Base-by-base conservation (phyloP, 1,284 basidiomycete species). In the Trametes hirsuta region DNA sequence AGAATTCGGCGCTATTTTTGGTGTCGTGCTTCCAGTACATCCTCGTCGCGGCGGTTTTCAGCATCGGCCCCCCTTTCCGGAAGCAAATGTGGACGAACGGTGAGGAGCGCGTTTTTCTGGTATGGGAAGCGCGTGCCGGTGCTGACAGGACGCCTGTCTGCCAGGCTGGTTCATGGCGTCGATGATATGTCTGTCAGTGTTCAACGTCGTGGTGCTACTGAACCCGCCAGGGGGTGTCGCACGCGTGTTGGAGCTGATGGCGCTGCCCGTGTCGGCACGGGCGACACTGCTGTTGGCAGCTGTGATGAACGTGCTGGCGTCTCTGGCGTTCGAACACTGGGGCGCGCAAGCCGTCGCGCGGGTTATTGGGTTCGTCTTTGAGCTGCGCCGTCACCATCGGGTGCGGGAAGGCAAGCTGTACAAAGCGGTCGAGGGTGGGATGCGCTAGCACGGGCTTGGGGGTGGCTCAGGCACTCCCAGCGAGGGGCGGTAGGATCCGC, bases 1-100 rank as follows among this genome's bases (percentile, higher is more conserved):
- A 99, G 75, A 99, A 99, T 75, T 91, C 97, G 8, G 86, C 86
- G 8, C 76, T 99, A 57, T 99, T 99, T 79, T 77, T 98, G 67
- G 83, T 98, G 51, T 98, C 96, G 3, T 97, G 94, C 64, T 99
- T 98, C 86, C 97, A 99, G 77, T 99, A 99, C 76, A 94, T 99
- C 67, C 81, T 98, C 42, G 94, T 98, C 8, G 97, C 96, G 11
- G 95, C 90, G 0, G 94, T 98, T 0, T 99, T 99, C 78, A 96
- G 93, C 73, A 98, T 98, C 66, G 97, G 97, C 0, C 95, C 96
- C 11, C 97, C 97, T 1, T 99, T 97, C 76, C 87, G 97, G 54
- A 91, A 93, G 75, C 86, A 95, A 14, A 94, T 99, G 81, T 97
- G 91, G 84, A 94, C 95, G 8, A 99, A 99, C 72, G 86, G 95